These are phyloP conservation scores for Coffea canephora DNA, from an alignment of 257 asterid genomes.

Conservation along the genomic window DNA sequence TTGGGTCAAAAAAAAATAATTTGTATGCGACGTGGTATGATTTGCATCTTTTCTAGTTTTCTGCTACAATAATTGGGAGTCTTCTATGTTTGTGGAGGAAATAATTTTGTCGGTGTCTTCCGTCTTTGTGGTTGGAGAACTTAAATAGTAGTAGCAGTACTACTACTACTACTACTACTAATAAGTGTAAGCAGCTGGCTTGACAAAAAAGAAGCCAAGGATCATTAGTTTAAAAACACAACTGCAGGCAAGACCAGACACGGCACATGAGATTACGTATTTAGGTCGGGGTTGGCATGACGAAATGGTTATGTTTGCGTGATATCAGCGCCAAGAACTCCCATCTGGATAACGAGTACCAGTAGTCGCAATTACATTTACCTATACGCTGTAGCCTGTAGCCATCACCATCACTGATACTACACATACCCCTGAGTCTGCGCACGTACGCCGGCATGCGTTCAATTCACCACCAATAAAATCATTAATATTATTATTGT, in stretches of 20 bases:
- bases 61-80: neutral
- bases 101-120: neutral
- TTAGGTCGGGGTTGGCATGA: neutral
- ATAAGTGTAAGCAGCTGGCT: neutral
- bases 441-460: no score
- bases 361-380: no score
- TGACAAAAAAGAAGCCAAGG: neutral
- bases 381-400: no score
- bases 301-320: neutral
- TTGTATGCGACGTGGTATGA: neutral
- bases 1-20: no score
- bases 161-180: no score
- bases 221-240: neutral
- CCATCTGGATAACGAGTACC: no score
- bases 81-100: neutral
- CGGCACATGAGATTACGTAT: neutral
- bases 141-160: neutral
- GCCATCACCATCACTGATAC: no score
- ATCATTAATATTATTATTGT: no score
- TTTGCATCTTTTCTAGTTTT: neutral
- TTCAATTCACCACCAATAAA: no score
- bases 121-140: neutral
- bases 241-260: neutral
- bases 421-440: no score
- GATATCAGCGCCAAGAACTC: neutral